Conservation (phyloP, 768 basidiomycete genomes). For the Leucogyrophana mollusca region DNA sequence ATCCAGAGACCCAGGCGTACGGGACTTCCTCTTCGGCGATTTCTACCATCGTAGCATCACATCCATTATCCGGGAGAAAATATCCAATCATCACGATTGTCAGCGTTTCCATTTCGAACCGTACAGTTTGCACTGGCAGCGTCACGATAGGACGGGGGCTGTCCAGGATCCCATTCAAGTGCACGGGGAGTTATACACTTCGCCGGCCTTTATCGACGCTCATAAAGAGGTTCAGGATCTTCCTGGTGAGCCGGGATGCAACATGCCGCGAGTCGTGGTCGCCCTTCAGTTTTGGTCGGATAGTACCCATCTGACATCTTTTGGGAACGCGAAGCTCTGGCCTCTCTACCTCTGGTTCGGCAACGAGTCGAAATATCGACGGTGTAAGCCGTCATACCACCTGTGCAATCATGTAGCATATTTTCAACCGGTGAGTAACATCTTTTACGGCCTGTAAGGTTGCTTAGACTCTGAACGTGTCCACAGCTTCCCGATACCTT, state of each 20-base stretch:
- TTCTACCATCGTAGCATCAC: constrained; percentile 14
- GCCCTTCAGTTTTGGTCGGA: constrained; percentile 26
- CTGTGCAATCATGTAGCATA: constrained; percentile 9
- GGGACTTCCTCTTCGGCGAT: constrained; percentile 2
- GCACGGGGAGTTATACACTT: constrained; percentile 9
- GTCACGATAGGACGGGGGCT: constrained; percentile 3
- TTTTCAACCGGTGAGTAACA: constrained; percentile 7
- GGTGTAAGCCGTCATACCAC: constrained; percentile 11
- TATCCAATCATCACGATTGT: constrained; percentile 3
- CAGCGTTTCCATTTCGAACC: constrained; percentile 11
- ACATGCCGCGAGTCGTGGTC: constrained; percentile 11
- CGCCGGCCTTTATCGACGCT: constrained; percentile 7
- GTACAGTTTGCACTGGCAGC: constrained; percentile 3
- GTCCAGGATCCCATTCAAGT: constrained; percentile 10
- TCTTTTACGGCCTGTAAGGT: neutral
- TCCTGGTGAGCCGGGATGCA: constrained; percentile 9
- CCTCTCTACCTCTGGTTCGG: constrained; percentile 18
- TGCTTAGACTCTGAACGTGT: neutral
- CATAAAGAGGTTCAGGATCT: constrained; percentile 10
- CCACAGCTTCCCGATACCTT: constrained; percentile 10
- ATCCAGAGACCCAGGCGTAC: constrained; percentile 1
- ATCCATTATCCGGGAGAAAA: constrained; percentile 12
- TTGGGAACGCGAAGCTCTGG: constrained; percentile 15
- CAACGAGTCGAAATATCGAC: constrained; percentile 19
- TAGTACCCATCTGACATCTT: constrained; percentile 18